Evolutionary conservation across 305 asterid genomes (phyloP), one percentile per base, ranked within the genome.

Genomic region (Fraxinus dipetala): DNA sequence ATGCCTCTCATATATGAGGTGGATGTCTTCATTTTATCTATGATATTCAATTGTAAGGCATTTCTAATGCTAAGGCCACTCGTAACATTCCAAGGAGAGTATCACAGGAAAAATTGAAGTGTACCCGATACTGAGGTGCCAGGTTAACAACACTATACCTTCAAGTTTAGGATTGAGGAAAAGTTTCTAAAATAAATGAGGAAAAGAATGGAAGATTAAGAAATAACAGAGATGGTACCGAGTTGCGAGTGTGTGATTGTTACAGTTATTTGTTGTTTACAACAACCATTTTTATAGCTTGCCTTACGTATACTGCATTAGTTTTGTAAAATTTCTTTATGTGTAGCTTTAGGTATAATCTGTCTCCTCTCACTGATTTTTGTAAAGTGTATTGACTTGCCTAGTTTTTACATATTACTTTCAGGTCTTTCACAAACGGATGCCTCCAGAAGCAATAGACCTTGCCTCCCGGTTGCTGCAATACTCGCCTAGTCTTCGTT

Each of bases 381-480:
- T 81, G 65, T 79, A 24, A 59, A 30, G 69, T 72, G 34, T 81
- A 43, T 59, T 40, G 82, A 6, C 31, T 76, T 36, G 4, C 30
- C 45, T 38, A 7, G 45, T 38, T 38, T 36, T 38, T 7, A 38
- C 45, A 38, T 38, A 7, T 76, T 78, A 51, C 56, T 78, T 22
- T 75, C 89, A 95, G 99, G 98, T 95, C 81, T 95, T 95, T 76
- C 98, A 94, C 48, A 95, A 93, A 84, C 85, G 96, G 80, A 94
- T 95, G 99, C 99, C 98, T 54, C 96, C 98, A 63, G 99, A 95
- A 90, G 99, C 99, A 83, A 93, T 94, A 84, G 99, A 95, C 86
- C 97, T 94, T 65, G 91, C 97, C 34, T 95, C 99, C 84, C 91
- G 99, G 85, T 91, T 95, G 82, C 90, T 95, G 90, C 99, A 95